A percentile compares a stretch with the other conserved stretches of the same genome.
phyloP scores from a whole-genome alignment of 805 yeast genomes.

The Clavispora carvajalis region DNA sequence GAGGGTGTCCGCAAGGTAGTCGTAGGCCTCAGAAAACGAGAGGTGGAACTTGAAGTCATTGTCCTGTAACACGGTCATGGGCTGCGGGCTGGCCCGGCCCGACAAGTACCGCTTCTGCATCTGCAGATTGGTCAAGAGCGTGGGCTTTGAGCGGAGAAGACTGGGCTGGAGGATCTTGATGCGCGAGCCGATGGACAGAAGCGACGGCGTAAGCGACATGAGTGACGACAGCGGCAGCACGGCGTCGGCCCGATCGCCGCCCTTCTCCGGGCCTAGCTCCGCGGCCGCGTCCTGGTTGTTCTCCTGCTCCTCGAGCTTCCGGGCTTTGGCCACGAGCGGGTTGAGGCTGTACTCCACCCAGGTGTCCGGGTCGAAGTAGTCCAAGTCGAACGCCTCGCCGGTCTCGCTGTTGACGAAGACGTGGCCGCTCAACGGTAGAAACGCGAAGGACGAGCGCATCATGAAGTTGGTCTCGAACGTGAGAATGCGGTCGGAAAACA shows the following conservation, averaged over 20 bases:
- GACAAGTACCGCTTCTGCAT: conserved; percentile 23
- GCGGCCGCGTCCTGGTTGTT: not conserved
- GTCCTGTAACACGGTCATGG: not conserved
- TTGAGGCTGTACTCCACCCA: conserved; percentile 76
- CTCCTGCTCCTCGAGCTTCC: conserved; percentile 23
- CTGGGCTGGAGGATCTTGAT: conserved; percentile 12
- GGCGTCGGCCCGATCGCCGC: not conserved
- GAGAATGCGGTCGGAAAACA: conserved; percentile 66
- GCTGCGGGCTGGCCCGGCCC: conserved; percentile 11
- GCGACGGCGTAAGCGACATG: conserved; percentile 1
- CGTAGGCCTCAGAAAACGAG: conserved; percentile 54
- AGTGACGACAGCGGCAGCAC: not conserved
- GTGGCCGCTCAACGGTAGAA: conserved; percentile 70
- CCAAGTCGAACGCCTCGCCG: conserved; percentile 55
- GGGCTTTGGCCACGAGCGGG: conserved; percentile 56
- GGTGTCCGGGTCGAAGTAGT: conserved; percentile 71
- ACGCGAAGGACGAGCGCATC: conserved; percentile 80
- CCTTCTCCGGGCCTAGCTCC: not conserved
- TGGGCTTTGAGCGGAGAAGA: conserved; percentile 10
- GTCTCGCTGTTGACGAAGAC: conserved; percentile 64
- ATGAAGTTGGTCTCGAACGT: conserved; percentile 80
- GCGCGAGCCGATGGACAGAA: conserved; percentile 18
- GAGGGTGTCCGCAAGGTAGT: conserved; percentile 60
- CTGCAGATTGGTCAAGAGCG: conserved; percentile 18
- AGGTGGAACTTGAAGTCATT: conserved; percentile 14